Evolutionary conservation across 805 yeast species (phyloP).

Genomic region (Saccharomyces cerevisiae): DNA sequence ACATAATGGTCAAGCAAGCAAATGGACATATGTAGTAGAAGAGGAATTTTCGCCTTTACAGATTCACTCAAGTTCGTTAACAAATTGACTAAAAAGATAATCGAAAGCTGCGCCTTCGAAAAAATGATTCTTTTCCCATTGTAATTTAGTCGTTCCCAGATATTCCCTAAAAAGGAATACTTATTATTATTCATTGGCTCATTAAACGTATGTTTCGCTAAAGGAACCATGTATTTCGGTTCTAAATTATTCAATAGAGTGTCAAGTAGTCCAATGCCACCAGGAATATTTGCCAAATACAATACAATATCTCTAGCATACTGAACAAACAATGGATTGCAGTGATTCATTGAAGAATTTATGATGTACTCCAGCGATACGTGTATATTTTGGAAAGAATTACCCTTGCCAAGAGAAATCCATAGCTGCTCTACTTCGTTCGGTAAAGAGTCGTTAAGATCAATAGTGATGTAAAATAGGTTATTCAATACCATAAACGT

Average conservation of each 20-base stretch:
- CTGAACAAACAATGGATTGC: conserved; percentile 68
- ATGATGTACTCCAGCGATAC: conserved; percentile 65
- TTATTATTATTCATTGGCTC: conserved; percentile 31
- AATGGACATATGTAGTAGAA: conserved; percentile 69
- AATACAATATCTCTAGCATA: conserved; percentile 75
- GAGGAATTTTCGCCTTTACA: conserved; percentile 52
- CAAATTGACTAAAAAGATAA: conserved; percentile 77
- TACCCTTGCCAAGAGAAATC: conserved; percentile 83
- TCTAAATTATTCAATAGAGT: conserved; percentile 60
- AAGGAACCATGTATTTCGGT: conserved; percentile 85
- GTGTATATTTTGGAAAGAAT: conserved; percentile 58
- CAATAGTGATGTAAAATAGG: conserved; percentile 75
- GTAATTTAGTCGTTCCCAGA: conserved; percentile 47
- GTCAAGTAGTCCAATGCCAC: conserved; percentile 48
- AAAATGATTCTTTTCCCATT: conserved; percentile 65
- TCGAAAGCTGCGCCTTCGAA: conserved; percentile 79
- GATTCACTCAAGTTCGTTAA: conserved; percentile 59
- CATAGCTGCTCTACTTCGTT: conserved; percentile 90
- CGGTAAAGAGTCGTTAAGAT: conserved; percentile 63
- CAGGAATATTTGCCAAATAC: conserved; percentile 49
- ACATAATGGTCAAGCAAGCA: conserved; percentile 84
- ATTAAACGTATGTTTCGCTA: conserved; percentile 34
- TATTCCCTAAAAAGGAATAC: conserved; percentile 71
- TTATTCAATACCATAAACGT: conserved; percentile 69
- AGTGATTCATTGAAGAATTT: conserved; percentile 55